Base-by-base conservation (phyloP, 148 eudicot genomes). In the Chenopodium quinoa region DNA sequence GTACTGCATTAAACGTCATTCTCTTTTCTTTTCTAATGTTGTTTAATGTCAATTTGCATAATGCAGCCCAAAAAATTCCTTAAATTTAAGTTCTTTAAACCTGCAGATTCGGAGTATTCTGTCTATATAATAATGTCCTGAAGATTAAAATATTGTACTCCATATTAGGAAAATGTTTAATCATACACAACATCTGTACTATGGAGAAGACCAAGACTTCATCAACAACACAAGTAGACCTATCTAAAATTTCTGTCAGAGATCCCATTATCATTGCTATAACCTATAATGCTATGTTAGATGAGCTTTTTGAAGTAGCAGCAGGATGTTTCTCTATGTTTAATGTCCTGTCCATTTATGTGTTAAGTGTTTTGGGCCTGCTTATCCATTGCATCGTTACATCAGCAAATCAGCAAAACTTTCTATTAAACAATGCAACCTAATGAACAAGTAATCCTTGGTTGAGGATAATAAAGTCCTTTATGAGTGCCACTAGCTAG, bases 121-220 rank as follows among this genome's bases (percentile, higher is more conserved):
- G 44, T 40, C 44, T 40, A 40, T 40, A 37, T 37, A 37, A 37
- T 37, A 37, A 37, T 37, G 44, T 37, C 44, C 1, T 37, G 44
- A 40, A 40, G 44, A 40, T 40, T 40, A 40, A 40, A 40, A 40
- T 40, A 40, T 5, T 40, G 44, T 48, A 48, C 52, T 48, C 13
- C 52, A 11, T 48, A 48, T 34, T 25, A 56, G 31, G 3, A 47
- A 8, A 5, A 20, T 76, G 29, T 1, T 23, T 80, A 63, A 0
- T 67, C 78, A 80, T 80, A 48, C n/a, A 27, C 72, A 10, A 48
- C 44, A 73, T 73, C 64, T 44, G 34, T 12, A 64, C 63, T 22
- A 37, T 31, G 66, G 27, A 32, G 27, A 75, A 58, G 74, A 56
- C 70, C 40, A 75, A 58, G 74, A 56, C 62, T 58, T 70, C 27